Conservation (phyloP, 2,329 filamentous ascomycete genomes). For the Magnaporthiopsis poae region DNA sequence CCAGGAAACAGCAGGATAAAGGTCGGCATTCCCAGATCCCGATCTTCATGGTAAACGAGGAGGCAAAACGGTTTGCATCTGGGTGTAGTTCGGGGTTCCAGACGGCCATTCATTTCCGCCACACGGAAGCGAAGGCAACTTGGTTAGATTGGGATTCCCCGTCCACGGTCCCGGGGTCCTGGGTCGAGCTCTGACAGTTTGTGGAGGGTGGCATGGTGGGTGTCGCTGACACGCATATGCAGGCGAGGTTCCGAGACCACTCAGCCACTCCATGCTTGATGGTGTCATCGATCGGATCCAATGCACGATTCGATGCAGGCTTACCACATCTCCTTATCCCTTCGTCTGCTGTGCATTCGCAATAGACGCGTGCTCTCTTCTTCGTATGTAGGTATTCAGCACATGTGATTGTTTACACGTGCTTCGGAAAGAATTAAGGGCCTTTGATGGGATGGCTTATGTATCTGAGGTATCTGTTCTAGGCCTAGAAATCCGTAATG, state of each 20-base stretch:
- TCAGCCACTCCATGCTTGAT: no score
- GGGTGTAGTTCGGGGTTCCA: not conserved
- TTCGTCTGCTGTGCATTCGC: not conserved
- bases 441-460: not conserved
- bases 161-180: not conserved
- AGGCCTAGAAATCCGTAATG: not conserved
- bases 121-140: not conserved
- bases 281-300: no score
- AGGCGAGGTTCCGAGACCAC: not conserved
- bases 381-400: not conserved
- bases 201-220: not conserved
- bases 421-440: not conserved
- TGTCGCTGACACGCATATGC: not conserved
- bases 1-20: not conserved
- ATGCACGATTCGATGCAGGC: not conserved
- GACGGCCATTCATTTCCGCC: not conserved
- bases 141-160: not conserved
- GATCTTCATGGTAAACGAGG: not conserved
- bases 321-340: not conserved
- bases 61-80: not conserved
- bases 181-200: not conserved
- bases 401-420: not conserved
- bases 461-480: not conserved
- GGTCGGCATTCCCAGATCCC: not conserved
- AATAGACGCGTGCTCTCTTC: not conserved